phyloP scores from a whole-genome alignment of 2,329 filamentous ascomycete species.

The Cladosporium sp. region DNA sequence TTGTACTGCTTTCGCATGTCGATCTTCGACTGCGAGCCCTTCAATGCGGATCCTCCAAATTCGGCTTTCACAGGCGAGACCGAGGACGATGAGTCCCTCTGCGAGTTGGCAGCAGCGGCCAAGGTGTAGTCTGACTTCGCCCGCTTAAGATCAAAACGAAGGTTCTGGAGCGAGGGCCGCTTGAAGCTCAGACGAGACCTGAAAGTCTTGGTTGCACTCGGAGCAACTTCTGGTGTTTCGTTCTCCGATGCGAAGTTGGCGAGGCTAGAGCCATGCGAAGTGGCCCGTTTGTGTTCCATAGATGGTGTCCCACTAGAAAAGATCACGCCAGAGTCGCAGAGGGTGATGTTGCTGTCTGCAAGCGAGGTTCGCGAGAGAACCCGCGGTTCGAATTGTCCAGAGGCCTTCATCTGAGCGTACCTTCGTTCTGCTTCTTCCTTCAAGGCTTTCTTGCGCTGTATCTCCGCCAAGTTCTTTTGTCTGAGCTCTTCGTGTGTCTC shows the following conservation, averaged over 20 bases:
- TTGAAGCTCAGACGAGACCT: conserved; percentile 32
- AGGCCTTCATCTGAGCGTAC: conserved; percentile 56
- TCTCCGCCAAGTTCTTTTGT: conserved; percentile 41
- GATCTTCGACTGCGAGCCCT: conserved; percentile 54
- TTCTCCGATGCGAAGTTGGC: conserved; percentile 22
- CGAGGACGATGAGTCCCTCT: conserved; percentile 38
- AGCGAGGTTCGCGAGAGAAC: conserved; percentile 16
- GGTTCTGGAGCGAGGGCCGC: conserved; percentile 36
- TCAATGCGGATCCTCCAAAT: conserved; percentile 35
- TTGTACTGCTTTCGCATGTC: conserved; percentile 60
- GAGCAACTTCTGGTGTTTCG: conserved; percentile 26
- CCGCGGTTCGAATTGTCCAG: conserved; percentile 46
- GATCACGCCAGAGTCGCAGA: conserved; percentile 34
- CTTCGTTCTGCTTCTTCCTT: conserved; percentile 51
- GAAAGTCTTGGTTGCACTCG: conserved; percentile 20
- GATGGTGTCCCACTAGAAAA: conserved; percentile 20
- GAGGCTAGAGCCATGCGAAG: conserved; percentile 22
- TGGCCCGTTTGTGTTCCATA: conserved; percentile 22
- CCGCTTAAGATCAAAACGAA: conserved; percentile 36
- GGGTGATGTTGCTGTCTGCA: conserved; percentile 21
- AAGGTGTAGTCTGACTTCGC: conserved; percentile 36
- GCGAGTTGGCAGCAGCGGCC: conserved; percentile 22
- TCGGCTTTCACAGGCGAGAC: conserved; percentile 35
- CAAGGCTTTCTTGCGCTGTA: conserved; percentile 41
- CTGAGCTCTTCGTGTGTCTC: conserved; percentile 45